Percentiles rank a stretch among this genome's conserved stretches.
phyloP scores from a whole-genome alignment of 2,329 filamentous ascomycete species.

The Beauveria pseudobassiana region DNA sequence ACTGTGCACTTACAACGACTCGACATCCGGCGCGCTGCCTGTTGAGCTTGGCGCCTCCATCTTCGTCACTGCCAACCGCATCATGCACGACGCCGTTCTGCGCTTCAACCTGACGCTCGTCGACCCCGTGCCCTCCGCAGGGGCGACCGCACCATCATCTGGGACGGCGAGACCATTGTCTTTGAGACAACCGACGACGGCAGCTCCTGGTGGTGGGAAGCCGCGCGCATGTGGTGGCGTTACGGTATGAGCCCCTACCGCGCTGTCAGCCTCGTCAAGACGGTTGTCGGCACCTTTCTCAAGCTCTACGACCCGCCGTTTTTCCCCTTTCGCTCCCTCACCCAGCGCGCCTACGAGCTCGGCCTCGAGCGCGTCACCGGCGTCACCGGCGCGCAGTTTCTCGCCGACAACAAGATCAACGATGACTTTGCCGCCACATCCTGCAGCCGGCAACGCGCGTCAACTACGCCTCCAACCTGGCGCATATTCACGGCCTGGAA shows the following conservation, averaged over 20 bases:
- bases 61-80: constrained; percentile 78
- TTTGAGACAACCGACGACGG: constrained; percentile 53
- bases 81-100: constrained; percentile 65
- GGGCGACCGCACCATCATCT: constrained; percentile 63
- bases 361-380: constrained; percentile 60
- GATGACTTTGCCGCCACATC: constrained; percentile 63
- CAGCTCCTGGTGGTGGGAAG: constrained; percentile 68
- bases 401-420: constrained; percentile 61
- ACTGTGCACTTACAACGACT: constrained; percentile 70
- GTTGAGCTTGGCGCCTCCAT: constrained; percentile 89
- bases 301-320: constrained; percentile 71
- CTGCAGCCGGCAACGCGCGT: constrained; percentile 87
- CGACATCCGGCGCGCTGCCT: constrained; percentile 43
- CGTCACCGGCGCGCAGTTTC: constrained; percentile 64
- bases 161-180: constrained; percentile 73
- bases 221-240: constrained; percentile 71
- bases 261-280: constrained; percentile 64
- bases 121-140: constrained; percentile 37
- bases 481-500: constrained; percentile 80
- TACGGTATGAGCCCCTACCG: constrained; percentile 75
- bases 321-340: constrained; percentile 78
- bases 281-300: constrained; percentile 64
- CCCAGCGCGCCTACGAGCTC: constrained; percentile 57
- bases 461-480: constrained; percentile 88
- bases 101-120: constrained; percentile 60